Evolutionary conservation across 1,284 basidiomycete genomes (phyloP), one percentile per base, ranked within the genome.

Genomic region (Leccinum griseonigrum): DNA sequence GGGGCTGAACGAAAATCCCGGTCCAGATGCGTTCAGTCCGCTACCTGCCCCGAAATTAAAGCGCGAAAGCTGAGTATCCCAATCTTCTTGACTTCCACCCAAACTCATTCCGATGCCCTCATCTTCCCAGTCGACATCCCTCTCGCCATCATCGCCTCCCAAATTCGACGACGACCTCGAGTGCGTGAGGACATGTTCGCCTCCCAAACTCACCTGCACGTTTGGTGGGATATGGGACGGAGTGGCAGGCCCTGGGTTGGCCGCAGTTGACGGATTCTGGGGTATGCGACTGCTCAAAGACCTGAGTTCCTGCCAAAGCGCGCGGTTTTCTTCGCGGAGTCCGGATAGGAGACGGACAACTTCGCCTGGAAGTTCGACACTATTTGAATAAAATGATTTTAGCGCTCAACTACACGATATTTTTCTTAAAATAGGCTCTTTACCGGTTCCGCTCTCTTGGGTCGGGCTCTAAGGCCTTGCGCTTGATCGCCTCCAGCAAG

Each of bases 401-500:
- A 56, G 52, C n/a, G 3, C 22, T 22, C 16, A 46, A 48, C 8
- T 31, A 5, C 22, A 26, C 22, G 22, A 3, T 26, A 26, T 26
- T 26, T 26, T 26, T 26, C 2, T 26, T 26, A 1, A 26, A 5
- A 50, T 38, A 11, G 7, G 46, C 10, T 22, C 13, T 69, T 63
- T 53, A 75, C 71, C 71, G 68, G 10, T 63, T 71, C 43, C 64
- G 71, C 53, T 75, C 71, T 48, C 71, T 76, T 7, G 86, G 86
- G 75, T 90, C 89, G 0, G 88, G 87, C 67, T 92, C 91, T 10
- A 91, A 77, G 1, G 91, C 89, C 75, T 93, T 94, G 62, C 92
- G 85, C 73, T 92, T 92, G 73, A 94, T 95, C 70, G 91, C 89
- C 67, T 94, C 91, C 9, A 94, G 81, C 57, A 94, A 78, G 72